Conservation (phyloP, 139 green algal genomes). For the Ettlia oleoabundans region DNA sequence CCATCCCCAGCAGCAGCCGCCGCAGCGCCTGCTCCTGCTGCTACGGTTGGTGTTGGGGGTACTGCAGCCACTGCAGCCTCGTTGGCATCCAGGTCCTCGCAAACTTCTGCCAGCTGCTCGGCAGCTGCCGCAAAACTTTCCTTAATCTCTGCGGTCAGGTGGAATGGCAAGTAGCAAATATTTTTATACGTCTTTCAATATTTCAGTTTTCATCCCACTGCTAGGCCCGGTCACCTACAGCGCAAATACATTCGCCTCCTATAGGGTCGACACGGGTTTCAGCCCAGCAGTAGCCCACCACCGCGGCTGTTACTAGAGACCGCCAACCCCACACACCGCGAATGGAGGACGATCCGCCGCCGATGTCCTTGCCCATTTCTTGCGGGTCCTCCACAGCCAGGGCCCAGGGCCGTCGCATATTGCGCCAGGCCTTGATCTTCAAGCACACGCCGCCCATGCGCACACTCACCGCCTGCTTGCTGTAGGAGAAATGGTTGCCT, state of each 20-base stretch:
- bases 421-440: slow-evolving; percentile 57
- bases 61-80: background rate
- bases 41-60: background rate
- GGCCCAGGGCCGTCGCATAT: slow-evolving; percentile 43
- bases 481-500: slow-evolving; percentile 53
- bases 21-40: background rate
- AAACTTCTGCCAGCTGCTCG: slow-evolving; percentile 42
- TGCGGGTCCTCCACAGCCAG: slow-evolving; percentile 67
- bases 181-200: no score
- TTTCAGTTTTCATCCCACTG: no score
- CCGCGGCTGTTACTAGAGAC: background rate
- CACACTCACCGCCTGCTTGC: slow-evolving; percentile 61
- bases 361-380: slow-evolving; percentile 63
- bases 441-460: slow-evolving; percentile 55
- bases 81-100: slow-evolving; percentile 44
- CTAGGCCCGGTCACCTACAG: no score
- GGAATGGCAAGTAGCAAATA: no score
- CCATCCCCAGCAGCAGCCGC: background rate
- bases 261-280: background rate
- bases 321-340: background rate
- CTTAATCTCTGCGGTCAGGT: slow-evolving; percentile 42
- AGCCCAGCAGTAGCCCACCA: background rate
- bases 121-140: slow-evolving; percentile 35
- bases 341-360: slow-evolving; percentile 53
- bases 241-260: no score